Base-by-base conservation (phyloP, 768 basidiomycete genomes). In the Chalciporus piperatus region DNA sequence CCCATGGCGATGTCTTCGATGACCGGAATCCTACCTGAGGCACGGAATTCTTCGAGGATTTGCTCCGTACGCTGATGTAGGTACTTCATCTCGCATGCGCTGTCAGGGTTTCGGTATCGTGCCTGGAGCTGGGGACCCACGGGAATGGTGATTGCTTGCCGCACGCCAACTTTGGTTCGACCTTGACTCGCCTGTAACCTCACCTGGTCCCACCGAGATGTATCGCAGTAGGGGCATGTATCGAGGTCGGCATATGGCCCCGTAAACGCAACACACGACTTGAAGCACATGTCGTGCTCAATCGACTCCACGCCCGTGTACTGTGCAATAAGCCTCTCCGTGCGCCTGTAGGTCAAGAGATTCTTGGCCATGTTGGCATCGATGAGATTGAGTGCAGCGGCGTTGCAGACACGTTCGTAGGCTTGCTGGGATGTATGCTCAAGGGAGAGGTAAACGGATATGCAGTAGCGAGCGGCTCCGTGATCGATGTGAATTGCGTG, bases 171-270 rank as follows among this genome's bases (percentile, higher is more conserved):
- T 30, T 59, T 59, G 11, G 17, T 33, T 4, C 44, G 13, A 7
- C 35, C 47, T 19, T 27, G 17, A 25, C 40, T 46, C 3, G 43
- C 50, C 3, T 17, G 3, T 6, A 45, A 42, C 14, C 25, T 51
- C n/a, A 16, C 22, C 14, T 27, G 3, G 22, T 54, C 33, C 10
- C 47, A 54, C 10, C 1, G 35, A 39, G 2, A 62, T 65, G 57
- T 73, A 60, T 64, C 69, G 74, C 25, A 73, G 55, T 11, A 38
- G 5, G 41, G 45, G 39, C 66, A 68, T 16, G 50, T 19, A 33
- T n/a, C n/a, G n/a, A n/a, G n/a, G n/a, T n/a, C n/a, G n/a, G n/a
- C n/a, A n/a, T n/a, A n/a, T n/a, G n/a, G n/a, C n/a, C n/a, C n/a
- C n/a, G n/a, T n/a, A n/a, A n/a, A n/a, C n/a, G n/a, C n/a, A n/a